Evolutionary conservation across 805 yeast species (phyloP), one percentile per base, ranked within the genome.

Genomic region (Candida sphagnicola): DNA sequence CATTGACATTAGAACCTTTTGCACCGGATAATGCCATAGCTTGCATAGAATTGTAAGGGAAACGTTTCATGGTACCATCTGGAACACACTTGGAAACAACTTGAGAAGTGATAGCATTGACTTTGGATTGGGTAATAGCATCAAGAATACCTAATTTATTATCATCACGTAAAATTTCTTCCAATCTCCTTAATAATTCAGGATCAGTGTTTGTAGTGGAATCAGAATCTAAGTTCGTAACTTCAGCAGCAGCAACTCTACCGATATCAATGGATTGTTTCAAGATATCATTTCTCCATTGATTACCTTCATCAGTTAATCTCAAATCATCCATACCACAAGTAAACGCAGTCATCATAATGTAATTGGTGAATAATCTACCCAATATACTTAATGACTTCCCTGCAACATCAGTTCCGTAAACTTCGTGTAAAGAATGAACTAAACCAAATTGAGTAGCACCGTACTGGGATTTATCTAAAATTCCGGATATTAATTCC

Each of bases 321-420:
- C 95, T 79, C 62, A 93, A 74, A 70, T 93, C 99, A 61, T 93
- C 99, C 99, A 93, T 95, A 76, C 99, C 99, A 81, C 99, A 93
- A 5, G 99, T 93, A 59, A 93, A 86, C 1, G 96, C 98, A 41
- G 87, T 85, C 69, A 80, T 75, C 77, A 84, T 90, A 55, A 84
- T 89, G 62, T 88, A 93, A 62, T 86, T 88, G 16, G 99, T 95
- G 68, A 95, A 91, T 39, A 93, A 72, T 54, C 99, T 77, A 47
- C 99, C 98, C 44, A 93, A 74, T n/a, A 91, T 95, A 35, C 95
- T 84, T 35, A 93, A 70, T 4, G 93, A 76, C 56, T 85, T 83
- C 43, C 97, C 96, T 15, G 98, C 96, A 53, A 82, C 77, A 36
- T 76, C 78, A 8, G 96, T 82, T 11, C 99, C 99, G 61, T 91